Base-by-base conservation (phyloP, 176 grass and related monocot species). In the Chrysopogon serrulatus region DNA sequence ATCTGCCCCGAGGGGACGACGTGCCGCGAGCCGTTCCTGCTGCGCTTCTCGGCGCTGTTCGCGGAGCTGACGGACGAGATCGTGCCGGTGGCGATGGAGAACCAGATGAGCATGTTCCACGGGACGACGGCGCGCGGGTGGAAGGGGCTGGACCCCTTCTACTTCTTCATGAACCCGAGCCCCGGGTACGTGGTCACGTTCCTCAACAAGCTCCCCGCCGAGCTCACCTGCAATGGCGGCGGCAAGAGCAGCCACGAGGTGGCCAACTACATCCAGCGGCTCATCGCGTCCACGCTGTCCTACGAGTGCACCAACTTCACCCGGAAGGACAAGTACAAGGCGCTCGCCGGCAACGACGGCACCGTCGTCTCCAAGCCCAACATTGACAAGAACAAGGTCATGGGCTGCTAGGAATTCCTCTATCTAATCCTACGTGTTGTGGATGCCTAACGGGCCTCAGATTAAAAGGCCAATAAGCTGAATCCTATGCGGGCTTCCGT, bases 131-230 rank as follows among this genome's bases (percentile, higher is more conserved):
- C 93, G 43, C 65, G 87, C 3, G 93, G 93, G 0, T 92, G 93
- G 87, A 95, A 95, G 39, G 90, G 85, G 6, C 71, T 95, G 9
- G 93, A 95, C 79, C 90, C 93, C 6, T 84, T 95, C 82, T 95
- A 88, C 85, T 95, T 95, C 90, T 90, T 95, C 85, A 95, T 95
- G 93, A 95, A 95, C 85, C 90, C 93, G 8, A 90, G 75, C 85
- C 93, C 93, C 0, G 82, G 76, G 8, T 95, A 95, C 78, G 87
- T 92, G 19, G 87, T 95, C 39, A 95, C 93, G 1, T 95, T 95
- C 74, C 87, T 92, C 61, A 85, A 80, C 82, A 92, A 92, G 69
- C 77, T 95, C 24, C 93, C 93, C 9, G 18, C 10, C 9, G 93
- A 95, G 64, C 85, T 89, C 53, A 95, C 93, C 43, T 94, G 90